phyloP scores from a whole-genome alignment of 83 land plant species.

The Picea abies region DNA sequence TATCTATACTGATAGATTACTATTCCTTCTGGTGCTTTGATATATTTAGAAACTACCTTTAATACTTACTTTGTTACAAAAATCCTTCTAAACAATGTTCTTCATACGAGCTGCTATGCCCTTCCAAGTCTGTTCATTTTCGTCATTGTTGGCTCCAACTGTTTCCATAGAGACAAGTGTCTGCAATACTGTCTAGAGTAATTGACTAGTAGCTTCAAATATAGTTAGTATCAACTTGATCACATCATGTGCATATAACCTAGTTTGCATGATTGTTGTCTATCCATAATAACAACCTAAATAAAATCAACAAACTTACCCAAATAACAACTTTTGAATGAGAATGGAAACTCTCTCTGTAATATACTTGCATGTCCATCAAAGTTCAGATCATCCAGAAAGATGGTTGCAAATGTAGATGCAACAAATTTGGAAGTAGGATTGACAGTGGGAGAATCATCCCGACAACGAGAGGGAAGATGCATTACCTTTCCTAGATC shows the following conservation, averaged over 20 bases:
- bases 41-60: no score
- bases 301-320: conserved; percentile 94
- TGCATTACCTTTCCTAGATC: conserved; percentile 92
- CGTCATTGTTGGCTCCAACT: conserved; percentile 65
- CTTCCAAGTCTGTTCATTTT: conserved; percentile 66
- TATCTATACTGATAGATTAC: no score
- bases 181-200: conserved; percentile 74
- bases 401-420: conserved; percentile 66
- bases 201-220: conserved; percentile 94
- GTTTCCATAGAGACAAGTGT: conserved; percentile 86
- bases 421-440: conserved; percentile 75
- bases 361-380: conserved; percentile 58
- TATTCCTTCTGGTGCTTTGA: no score
- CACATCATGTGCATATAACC: conserved; percentile 81
- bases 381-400: conserved; percentile 76
- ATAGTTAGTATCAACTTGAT: conserved; percentile 79
- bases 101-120: no score
- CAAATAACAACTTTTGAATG: conserved; percentile 89
- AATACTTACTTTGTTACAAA: no score
- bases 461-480: conserved; percentile 87
- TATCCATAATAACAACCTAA: conserved; percentile 69
- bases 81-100: no score
- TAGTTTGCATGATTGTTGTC: conserved; percentile 88
- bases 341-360: conserved; percentile 54
- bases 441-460: conserved; percentile 67